A percentile compares a stretch with the other conserved stretches of the same genome.
Conservation (phyloP, 2,329 filamentous ascomycete species). For the Talaromyces albobiverticillius region DNA sequence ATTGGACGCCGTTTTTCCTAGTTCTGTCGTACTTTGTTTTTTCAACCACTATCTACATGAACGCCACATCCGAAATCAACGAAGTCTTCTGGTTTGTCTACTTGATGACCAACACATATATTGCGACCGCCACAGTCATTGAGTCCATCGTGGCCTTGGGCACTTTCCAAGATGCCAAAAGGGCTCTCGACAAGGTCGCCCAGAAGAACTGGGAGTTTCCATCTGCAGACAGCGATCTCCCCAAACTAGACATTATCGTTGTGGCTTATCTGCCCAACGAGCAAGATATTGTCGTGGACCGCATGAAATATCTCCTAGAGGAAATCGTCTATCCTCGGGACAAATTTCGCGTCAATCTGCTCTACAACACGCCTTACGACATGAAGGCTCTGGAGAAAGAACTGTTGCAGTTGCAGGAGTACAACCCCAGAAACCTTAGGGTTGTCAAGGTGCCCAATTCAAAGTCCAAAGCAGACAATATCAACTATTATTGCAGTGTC, state of each 20-base stretch:
- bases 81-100: conserved; percentile 46
- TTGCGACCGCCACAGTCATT: conserved; percentile 41
- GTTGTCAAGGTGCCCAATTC: conserved; percentile 49
- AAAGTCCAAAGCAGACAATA: conserved; percentile 50
- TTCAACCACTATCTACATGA: conserved; percentile 42
- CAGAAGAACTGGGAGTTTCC: conserved; percentile 42
- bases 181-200: conserved; percentile 34
- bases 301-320: conserved; percentile 46
- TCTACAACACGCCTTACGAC: conserved; percentile 49
- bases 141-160: conserved; percentile 41
- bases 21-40: conserved; percentile 43
- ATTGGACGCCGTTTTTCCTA: conserved; percentile 43
- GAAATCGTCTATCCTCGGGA: conserved; percentile 47
- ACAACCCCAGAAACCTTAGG: conserved; percentile 37
- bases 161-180: conserved; percentile 34
- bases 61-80: conserved; percentile 33
- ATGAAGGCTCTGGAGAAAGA: conserved; percentile 48
- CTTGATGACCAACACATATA: conserved; percentile 44
- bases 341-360: conserved; percentile 47
- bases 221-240: conserved; percentile 39
- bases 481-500: conserved; percentile 48
- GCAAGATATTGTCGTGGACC: conserved; percentile 49
- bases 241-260: conserved; percentile 47
- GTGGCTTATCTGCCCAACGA: conserved; percentile 53
- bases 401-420: conserved; percentile 35